These are phyloP conservation scores for Filobasidium wieringae DNA, from an alignment of 768 basidiomycete genomes.

Conservation along the genomic window DNA sequence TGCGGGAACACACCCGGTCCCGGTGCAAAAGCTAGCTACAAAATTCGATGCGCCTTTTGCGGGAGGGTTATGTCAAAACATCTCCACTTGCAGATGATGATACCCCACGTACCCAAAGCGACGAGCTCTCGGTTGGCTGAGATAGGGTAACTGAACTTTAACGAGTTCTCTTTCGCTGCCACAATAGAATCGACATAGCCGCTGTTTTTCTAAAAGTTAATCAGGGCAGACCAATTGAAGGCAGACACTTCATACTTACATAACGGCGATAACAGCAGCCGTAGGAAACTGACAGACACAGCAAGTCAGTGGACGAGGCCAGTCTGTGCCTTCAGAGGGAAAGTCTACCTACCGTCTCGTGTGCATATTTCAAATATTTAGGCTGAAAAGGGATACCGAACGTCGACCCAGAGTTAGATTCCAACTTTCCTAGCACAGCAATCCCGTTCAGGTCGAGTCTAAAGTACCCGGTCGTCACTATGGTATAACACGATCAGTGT, in stretches of 20 bases:
- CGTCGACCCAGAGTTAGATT: constrained; percentile 46
- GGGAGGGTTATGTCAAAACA: neutral
- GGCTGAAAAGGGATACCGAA: constrained; percentile 61
- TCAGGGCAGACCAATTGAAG: neutral
- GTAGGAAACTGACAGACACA: constrained; percentile 29
- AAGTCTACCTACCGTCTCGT: constrained; percentile 46
- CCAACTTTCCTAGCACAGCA: constrained; percentile 68
- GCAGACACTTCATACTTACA: constrained; percentile 47
- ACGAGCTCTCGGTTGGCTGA: constrained; percentile 92
- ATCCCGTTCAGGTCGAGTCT: constrained; percentile 69
- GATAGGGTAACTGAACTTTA: constrained; percentile 74
- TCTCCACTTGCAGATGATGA: neutral
- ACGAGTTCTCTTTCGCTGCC: constrained; percentile 82
- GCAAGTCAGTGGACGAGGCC: neutral
- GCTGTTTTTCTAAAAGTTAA: constrained; percentile 41
- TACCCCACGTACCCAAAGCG: constrained; percentile 49
- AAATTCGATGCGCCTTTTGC: constrained; percentile 60
- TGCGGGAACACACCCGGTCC: constrained; percentile 74
- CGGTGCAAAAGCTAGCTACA: constrained; percentile 54
- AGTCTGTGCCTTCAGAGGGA: neutral
- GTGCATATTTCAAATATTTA: constrained; percentile 53
- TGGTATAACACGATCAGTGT: constrained; percentile 5
- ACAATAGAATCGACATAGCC: constrained; percentile 93
- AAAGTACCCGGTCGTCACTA: constrained; percentile 60
- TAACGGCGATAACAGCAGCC: constrained; percentile 59